A percentile compares a stretch with the other conserved stretches of the same genome.
Evolutionary conservation across 257 asterid species (phyloP).

Genomic region (Solanum clarkiae): DNA sequence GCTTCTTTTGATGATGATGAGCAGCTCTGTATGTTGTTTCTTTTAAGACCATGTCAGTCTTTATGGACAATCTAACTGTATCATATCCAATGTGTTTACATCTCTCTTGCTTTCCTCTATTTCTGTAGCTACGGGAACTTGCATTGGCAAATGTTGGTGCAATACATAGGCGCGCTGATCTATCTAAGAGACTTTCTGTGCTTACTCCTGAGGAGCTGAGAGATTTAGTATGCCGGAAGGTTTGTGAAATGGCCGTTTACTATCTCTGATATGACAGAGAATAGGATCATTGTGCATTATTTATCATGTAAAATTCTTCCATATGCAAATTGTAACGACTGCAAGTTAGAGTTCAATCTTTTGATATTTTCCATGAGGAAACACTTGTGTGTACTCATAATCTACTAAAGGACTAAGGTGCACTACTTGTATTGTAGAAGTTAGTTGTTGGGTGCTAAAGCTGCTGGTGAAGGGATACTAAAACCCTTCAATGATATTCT

Average conservation of each 20-base stretch:
- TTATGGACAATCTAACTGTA: neutral
- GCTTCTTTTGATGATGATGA: neutral
- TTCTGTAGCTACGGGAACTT: conserved; percentile 76
- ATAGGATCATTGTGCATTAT: neutral
- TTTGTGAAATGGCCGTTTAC: conserved; percentile 22
- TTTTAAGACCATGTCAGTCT: neutral
- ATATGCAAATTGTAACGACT: neutral
- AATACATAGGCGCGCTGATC: conserved; percentile 73
- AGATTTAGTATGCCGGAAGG: conserved; percentile 87
- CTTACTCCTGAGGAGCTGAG: conserved; percentile 78
- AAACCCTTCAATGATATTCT: neutral
- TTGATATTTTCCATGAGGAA: neutral
- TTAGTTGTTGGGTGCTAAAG: neutral
- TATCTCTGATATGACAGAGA: neutral
- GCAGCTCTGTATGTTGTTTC: neutral
- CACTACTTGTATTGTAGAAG: neutral
- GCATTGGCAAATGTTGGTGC: conserved; percentile 92
- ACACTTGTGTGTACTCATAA: neutral
- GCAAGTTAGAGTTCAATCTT: neutral
- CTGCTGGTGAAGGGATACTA: neutral
- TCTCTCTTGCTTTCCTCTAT: neutral
- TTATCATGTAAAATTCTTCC: neutral
- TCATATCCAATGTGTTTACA: neutral
- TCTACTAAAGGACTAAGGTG: neutral
- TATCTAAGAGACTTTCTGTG: conserved; percentile 70